Base-by-base conservation (phyloP, 108 stramenopile genomes). In the Nitzschia putrida region DNA sequence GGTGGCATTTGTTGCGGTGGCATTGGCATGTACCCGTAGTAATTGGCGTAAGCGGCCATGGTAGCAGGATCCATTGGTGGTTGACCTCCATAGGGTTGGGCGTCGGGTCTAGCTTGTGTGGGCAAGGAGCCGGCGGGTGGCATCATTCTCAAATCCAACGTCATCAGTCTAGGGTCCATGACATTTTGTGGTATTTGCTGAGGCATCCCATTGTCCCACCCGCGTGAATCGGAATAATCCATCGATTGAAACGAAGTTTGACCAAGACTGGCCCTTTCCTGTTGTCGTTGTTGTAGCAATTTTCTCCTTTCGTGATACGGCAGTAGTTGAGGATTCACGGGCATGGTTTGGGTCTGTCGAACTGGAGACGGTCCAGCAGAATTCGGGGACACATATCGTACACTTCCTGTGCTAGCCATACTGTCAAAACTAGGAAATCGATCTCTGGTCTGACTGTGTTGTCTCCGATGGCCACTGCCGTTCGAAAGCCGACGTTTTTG, bases 231-330 rank as follows among this genome's bases (percentile, higher is more conserved):
- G 41, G 26, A 57, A 54, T 12, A 13, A 10, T 54, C 29, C 29
- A 34, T 34, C 29, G 29, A 34, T 4, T 34, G 29, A 34, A 34
- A 34, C 29, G 29, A 34, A 34, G 29, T 61, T 51, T 44, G 68
- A 65, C 8, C 69, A 14, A 26, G 64, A 69, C 29, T 34, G 37
- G 76, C 75, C 53, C 73, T 26, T 72, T 79, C 58, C 26, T 68
- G 57, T 51, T 75, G 71, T 54, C 57, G 66, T 50, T 61, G 68
- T 52, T 73, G 69, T 67, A 69, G 50, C 23, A 82, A 43, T 56
- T 79, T 81, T 70, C 72, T 57, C 26, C 84, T 71, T 59, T 85
- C 76, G 21, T 82, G 72, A 57, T 85, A 85, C 7, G 84, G 84
- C 43, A 85, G 40, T 56, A 79, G 53, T 50, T 69, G 78, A n/a